phyloP scores from a whole-genome alignment of 257 asterid species.

The Rauvolfia tetraphylla region DNA sequence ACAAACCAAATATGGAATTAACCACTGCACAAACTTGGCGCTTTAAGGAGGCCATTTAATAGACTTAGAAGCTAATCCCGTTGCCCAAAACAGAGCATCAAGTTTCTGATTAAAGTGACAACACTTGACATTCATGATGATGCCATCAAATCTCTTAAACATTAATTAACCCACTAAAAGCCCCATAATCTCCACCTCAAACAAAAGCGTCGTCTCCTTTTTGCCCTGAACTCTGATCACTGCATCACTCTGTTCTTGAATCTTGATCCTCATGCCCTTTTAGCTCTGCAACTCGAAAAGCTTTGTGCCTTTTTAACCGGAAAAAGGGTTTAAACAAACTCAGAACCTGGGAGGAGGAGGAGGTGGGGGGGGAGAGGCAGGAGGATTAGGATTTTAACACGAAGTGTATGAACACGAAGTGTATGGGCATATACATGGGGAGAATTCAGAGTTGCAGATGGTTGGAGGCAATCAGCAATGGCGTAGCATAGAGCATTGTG shows the following conservation, averaged over 20 bases:
- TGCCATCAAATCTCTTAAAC: neutral
- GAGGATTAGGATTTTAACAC: neutral
- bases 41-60: neutral
- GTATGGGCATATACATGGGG: slow-evolving; percentile 27
- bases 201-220: neutral
- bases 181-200: neutral
- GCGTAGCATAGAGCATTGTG: slow-evolving; percentile 43
- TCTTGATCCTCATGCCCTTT: slow-evolving; percentile 10
- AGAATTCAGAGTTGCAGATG: slow-evolving; percentile 17
- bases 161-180: neutral
- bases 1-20: neutral
- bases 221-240: neutral
- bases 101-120: neutral
- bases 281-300: slow-evolving; percentile 42
- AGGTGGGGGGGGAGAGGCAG: neutral
- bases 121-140: neutral
- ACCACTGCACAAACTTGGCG: neutral
- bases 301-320: slow-evolving; percentile 41
- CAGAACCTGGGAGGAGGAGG: slow-evolving; percentile 22
- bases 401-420: too few relatives aligned
- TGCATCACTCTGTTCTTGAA: slow-evolving; percentile 2
- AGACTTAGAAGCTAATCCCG: slow-evolving; percentile 1
- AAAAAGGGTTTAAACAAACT: slow-evolving; percentile 29
- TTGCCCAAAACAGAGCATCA: slow-evolving; percentile 8
- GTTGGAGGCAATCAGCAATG: slow-evolving; percentile 2